Base-by-base conservation (phyloP, 2,329 filamentous ascomycete species). In the Zymoseptoria pseudotritici region DNA sequence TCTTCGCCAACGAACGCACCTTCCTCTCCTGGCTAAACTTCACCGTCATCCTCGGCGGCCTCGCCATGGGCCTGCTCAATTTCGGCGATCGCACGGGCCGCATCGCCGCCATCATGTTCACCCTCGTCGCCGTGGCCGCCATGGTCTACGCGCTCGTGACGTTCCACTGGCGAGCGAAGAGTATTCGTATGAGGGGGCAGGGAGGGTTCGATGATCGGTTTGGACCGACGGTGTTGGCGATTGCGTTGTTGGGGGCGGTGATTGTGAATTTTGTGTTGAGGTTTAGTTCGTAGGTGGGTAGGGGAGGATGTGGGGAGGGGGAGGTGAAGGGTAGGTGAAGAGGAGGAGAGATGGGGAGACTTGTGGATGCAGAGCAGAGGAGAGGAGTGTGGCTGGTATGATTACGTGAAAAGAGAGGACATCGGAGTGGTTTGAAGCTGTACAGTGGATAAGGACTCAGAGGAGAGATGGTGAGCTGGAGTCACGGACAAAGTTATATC, bases 11-110 rank as follows among this genome's bases (percentile, higher is more conserved):
- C 82, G 94, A 99, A 80, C 91, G 94, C 65, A 99, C 94, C 65
- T 99, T 99, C 76, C 86, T 99, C 72, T 96, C 91, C 77, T 99
- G 94, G 94, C 90, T 99, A 73, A 99, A 99, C 84, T 97, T 97
- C 82, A 96, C 92, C 75, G 92, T 99, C 73, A 93, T 99, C 77
- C 89, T 99, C 63, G 94, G 94, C 72, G 94, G 94, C 65, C 86
- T 99, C 55, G 93, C 94, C 67, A 90, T 99, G 69, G 94, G 94
- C 69, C 91, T 99, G 74, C 86, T 99, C 71, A 99, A 99, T 82
- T 99, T 99, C 71, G 94, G 94, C 73, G 94, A 99, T 77, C 87
- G 86, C 65, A 50, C 46, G 58, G 93, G 93, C 70, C 94, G 94
- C 74, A 96, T 97, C 76, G 93, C 88, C 63, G 91, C 94, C 58